Conservation (phyloP, 2,329 filamentous ascomycete species). For the Apiospora rasikravindrae region DNA sequence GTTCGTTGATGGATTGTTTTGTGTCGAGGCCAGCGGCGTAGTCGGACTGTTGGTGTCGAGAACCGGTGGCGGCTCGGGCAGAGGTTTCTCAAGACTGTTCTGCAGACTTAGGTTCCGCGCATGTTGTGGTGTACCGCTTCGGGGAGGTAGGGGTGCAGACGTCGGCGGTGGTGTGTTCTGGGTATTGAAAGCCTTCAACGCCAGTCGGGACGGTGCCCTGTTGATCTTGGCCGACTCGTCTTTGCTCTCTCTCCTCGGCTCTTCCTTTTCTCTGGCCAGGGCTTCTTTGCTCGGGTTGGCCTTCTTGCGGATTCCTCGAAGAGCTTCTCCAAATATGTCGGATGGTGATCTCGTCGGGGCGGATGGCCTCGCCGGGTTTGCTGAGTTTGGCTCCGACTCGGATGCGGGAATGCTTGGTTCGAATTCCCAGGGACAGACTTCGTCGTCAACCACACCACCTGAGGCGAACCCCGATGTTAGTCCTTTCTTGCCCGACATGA, state of each 20-base stretch:
- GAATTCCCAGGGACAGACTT: slow-evolving; percentile 18
- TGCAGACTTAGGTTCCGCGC: slow-evolving; percentile 59
- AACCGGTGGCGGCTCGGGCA: slow-evolving; percentile 54
- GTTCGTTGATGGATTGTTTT: slow-evolving; percentile 15
- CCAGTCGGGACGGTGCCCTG: slow-evolving; percentile 51
- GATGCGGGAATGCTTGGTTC: slow-evolving; percentile 6
- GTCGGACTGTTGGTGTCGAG: slow-evolving; percentile 42
- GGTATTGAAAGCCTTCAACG: slow-evolving; percentile 40
- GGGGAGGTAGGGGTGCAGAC: slow-evolving; percentile 24
- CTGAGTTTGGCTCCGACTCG: slow-evolving; percentile 14
- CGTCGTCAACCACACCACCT: slow-evolving; percentile 27
- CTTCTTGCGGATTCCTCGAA: slow-evolving; percentile 57
- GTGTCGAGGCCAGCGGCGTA: slow-evolving; percentile 32
- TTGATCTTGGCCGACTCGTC: slow-evolving; percentile 50
- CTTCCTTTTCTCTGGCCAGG: background rate
- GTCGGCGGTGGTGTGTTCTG: slow-evolving; percentile 29
- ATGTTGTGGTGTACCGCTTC: slow-evolving; percentile 47
- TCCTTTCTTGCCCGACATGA: slow-evolving; percentile 35
- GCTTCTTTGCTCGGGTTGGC: slow-evolving; percentile 41
- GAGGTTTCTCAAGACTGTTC: slow-evolving; percentile 62
- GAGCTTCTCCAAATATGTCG: slow-evolving; percentile 57
- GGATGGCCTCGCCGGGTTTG: slow-evolving; percentile 29
- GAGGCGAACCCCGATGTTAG: slow-evolving; percentile 34
- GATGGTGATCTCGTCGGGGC: slow-evolving; percentile 45
- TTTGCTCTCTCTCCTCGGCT: slow-evolving; percentile 29